Conservation (phyloP, 2,329 filamentous ascomycete species). For the Mariannaea elegans region DNA sequence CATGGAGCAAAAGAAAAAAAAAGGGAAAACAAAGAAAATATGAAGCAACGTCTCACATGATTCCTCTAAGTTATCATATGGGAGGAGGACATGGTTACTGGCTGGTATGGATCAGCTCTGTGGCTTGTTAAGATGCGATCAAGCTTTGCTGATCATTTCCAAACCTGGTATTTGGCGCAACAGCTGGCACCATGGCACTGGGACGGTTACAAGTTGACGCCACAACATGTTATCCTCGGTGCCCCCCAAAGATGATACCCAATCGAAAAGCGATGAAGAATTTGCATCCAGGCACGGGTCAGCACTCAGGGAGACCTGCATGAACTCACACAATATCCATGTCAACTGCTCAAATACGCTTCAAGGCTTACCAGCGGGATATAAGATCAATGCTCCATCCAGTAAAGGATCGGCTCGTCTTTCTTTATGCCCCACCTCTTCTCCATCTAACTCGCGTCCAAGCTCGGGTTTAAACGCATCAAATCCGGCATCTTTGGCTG, state of each 20-base stretch:
- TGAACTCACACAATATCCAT: not conserved
- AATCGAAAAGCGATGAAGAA: not conserved
- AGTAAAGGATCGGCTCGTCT: slow-evolving; percentile 1
- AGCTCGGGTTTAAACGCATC: not conserved
- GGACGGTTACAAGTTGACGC: not conserved
- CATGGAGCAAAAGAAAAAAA: not conserved
- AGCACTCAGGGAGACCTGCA: not conserved
- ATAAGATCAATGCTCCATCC: slow-evolving; percentile 6
- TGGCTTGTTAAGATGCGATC: too few relatives aligned
- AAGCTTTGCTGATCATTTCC: not conserved
- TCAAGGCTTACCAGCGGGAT: not conserved
- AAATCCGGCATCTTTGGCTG: not conserved
- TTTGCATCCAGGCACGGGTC: not conserved
- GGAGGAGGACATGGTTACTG: too few relatives aligned
- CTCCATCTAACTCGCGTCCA: not conserved
- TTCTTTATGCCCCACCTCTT: not conserved
- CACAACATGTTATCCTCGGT: too few relatives aligned
- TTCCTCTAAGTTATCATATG: too few relatives aligned
- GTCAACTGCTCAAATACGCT: not conserved
- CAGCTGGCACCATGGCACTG: not conserved
- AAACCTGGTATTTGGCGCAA: not conserved
- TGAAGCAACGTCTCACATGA: not conserved
- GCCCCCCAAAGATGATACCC: too few relatives aligned
- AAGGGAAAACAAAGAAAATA: not conserved
- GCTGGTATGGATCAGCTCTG: too few relatives aligned